Conservation (phyloP, 106 monocot species). For the Apostasia shenzhenica region DNA sequence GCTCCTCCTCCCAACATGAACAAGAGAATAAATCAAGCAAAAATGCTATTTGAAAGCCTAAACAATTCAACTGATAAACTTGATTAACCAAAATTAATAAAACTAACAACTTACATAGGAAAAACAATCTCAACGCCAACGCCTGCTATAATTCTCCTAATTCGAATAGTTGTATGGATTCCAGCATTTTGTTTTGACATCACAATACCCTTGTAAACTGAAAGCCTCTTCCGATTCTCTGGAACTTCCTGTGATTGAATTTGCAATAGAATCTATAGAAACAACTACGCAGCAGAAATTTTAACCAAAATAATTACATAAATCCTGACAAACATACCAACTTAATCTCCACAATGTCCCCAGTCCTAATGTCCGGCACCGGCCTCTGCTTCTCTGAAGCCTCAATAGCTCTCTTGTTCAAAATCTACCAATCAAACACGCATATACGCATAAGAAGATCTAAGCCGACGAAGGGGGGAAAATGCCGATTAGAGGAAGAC, state of each 20-base stretch:
- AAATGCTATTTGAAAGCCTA: too few species aligned
- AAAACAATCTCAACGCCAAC: conserved; percentile 91
- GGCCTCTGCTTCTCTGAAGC: conserved; percentile 49
- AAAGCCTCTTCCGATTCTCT: conserved; percentile 63
- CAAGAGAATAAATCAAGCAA: too few species aligned
- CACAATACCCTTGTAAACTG: conserved; percentile 86
- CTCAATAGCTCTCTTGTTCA: conserved; percentile 64
- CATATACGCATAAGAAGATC: neutral
- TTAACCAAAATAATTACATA: neutral
- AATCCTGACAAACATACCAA: conserved; percentile 19
- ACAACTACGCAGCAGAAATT: neutral
- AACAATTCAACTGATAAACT: too few species aligned
- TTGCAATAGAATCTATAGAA: neutral
- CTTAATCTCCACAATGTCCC: conserved; percentile 70
- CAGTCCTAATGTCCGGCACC: conserved; percentile 61
- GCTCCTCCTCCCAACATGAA: too few species aligned
- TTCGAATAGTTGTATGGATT: conserved; percentile 88
- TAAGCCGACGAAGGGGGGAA: too few species aligned
- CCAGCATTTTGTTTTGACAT: conserved; percentile 91
- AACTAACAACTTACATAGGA: conserved; percentile 67
- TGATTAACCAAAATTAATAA: neutral
- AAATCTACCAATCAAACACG: conserved; percentile 28
- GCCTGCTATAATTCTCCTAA: conserved; percentile 85
- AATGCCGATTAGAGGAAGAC: neutral
- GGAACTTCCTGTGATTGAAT: conserved; percentile 58